These are phyloP conservation scores for Calocybe cyanea DNA, from an alignment of 768 basidiomycete species.

Conservation along the genomic window DNA sequence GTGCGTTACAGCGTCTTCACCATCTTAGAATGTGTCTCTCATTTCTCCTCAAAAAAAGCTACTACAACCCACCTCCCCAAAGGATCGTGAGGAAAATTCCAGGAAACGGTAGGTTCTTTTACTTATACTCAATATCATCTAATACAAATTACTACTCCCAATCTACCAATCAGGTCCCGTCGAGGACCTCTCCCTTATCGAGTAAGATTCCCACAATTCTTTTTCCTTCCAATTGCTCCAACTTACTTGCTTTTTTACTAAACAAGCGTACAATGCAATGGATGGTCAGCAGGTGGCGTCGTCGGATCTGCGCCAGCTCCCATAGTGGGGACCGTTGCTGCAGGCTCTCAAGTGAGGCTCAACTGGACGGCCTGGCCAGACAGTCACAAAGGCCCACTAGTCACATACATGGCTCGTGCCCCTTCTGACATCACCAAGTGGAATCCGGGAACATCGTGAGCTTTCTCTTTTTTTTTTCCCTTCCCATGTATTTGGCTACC, in stretches of 20 bases:
- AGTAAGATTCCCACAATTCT: conserved; percentile 18
- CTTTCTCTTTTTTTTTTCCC: neutral
- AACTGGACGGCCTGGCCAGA: conserved; percentile 41
- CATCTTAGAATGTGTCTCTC: neutral
- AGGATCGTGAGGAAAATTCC: conserved; percentile 36
- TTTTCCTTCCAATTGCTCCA: no score
- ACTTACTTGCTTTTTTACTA: neutral
- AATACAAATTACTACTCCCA: neutral
- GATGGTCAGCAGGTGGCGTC: conserved; percentile 22
- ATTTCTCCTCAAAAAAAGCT: conserved; percentile 10
- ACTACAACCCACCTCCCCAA: conserved; percentile 28
- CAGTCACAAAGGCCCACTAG: conserved; percentile 38
- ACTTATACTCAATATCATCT: neutral
- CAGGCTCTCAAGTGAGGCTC: conserved; percentile 33
- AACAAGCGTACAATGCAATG: conserved; percentile 35
- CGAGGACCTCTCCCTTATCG: conserved; percentile 33
- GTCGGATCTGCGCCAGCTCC: conserved; percentile 35
- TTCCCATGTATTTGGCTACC: no score
- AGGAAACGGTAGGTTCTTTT: conserved; percentile 23
- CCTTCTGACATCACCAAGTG: conserved; percentile 41
- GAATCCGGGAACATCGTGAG: conserved; percentile 36
- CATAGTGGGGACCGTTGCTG: conserved; percentile 35
- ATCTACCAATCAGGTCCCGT: conserved; percentile 23
- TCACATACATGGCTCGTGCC: conserved; percentile 45
- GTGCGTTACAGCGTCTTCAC: conserved; percentile 15